phyloP scores from a whole-genome alignment of 2,329 filamentous ascomycete genomes.

The Amylocarpus encephaloides region DNA sequence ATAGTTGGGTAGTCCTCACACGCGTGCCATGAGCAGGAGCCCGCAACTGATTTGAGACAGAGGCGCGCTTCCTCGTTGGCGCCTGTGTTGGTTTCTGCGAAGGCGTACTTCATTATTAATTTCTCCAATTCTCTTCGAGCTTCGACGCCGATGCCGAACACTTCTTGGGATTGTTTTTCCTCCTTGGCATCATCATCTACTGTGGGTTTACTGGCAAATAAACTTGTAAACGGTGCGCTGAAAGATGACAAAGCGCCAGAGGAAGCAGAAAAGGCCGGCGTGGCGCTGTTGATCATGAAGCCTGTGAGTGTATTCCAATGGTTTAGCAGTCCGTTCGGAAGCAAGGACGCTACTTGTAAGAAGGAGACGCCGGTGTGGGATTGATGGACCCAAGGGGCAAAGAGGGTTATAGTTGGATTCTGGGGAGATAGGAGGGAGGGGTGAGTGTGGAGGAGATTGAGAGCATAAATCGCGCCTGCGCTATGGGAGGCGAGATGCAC shows the following conservation, averaged over 20 bases:
- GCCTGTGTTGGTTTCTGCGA: constrained; percentile 25
- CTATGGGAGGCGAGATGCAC: constrained; percentile 36
- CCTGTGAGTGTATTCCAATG: constrained; percentile 27
- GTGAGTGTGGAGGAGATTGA: constrained; percentile 36
- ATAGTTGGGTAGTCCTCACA: constrained; percentile 20
- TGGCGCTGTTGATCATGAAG: constrained; percentile 30
- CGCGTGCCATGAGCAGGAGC: constrained; percentile 11
- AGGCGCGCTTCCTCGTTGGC: constrained; percentile 27
- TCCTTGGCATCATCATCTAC: constrained; percentile 6
- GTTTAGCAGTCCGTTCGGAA: constrained; percentile 28
- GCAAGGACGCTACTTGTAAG: constrained; percentile 11
- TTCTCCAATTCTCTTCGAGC: constrained; percentile 13
- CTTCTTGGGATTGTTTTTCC: constrained; percentile 10
- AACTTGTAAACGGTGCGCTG: constrained; percentile 5
- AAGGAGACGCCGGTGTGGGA: constrained; percentile 14
- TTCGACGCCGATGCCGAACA: constrained; percentile 16
- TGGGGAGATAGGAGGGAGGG: constrained; percentile 31
- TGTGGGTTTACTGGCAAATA: constrained; percentile 6
- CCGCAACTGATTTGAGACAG: constrained; percentile 23
- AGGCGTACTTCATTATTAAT: constrained; percentile 16
- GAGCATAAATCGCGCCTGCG: constrained; percentile 37
- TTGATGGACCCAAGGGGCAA: constrained; percentile 37
- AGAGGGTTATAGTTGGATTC: constrained; percentile 28
- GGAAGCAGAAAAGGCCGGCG: constrained; percentile 23
- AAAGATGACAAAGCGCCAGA: constrained; percentile 1